Evolutionary conservation across 441 rosid genomes (phyloP).

Genomic region (Aquilaria agallochum): DNA sequence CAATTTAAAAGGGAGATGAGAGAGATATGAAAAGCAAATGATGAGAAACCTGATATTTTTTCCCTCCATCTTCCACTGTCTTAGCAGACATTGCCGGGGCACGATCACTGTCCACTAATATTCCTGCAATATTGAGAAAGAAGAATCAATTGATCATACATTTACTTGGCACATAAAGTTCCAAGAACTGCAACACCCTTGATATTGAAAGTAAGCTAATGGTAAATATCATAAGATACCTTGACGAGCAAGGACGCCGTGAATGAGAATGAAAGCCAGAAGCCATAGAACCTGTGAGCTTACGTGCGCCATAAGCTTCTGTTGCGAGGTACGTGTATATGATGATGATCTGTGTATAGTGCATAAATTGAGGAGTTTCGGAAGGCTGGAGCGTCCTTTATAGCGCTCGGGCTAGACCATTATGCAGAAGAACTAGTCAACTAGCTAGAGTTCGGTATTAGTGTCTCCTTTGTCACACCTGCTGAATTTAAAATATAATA

Average conservation of each 20-base stretch:
- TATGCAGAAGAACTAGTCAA: constrained; percentile 36
- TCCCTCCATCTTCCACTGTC: not conserved
- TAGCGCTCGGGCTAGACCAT: constrained; percentile 15
- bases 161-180: too few relatives aligned
- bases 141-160: constrained; percentile 1
- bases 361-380: constrained; percentile 22
- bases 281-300: constrained; percentile 20
- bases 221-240: constrained; percentile 12
- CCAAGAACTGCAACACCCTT: too few relatives aligned
- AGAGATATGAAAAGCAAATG: not conserved
- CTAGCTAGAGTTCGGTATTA: constrained; percentile 29
- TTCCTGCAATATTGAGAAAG: constrained; percentile 13
- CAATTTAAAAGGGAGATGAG: not conserved
- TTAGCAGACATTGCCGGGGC: too few relatives aligned
- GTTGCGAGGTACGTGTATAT: constrained; percentile 11
- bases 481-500: too few relatives aligned
- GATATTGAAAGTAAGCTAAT: not conserved
- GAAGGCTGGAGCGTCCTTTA: constrained; percentile 19
- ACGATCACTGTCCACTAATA: not conserved
- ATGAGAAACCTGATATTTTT: constrained; percentile 29
- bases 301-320: constrained; percentile 19
- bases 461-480: constrained; percentile 10
- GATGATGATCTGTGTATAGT: constrained; percentile 7
- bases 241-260: constrained; percentile 27
- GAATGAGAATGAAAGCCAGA: constrained; percentile 26